Conservation (phyloP, 2,329 filamentous ascomycete genomes). For the Fusarium bulbicola region DNA sequence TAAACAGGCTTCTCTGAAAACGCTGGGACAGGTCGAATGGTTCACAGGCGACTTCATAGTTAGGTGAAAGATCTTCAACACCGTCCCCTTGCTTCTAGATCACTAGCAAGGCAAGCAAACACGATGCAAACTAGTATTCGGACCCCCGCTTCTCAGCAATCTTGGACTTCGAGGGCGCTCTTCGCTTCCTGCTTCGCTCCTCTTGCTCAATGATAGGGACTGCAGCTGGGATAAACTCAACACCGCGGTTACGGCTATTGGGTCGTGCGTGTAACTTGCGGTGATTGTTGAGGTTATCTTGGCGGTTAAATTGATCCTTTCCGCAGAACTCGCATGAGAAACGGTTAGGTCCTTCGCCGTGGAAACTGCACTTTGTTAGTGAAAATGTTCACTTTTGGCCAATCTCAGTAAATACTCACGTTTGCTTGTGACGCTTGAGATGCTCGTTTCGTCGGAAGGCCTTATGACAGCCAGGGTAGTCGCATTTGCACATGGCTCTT, state of each 20-base stretch:
- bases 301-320: conserved; percentile 53
- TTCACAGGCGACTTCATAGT: no score
- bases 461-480: conserved; percentile 57
- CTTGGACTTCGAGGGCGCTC: conserved; percentile 51
- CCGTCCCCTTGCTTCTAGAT: no score
- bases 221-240: conserved; percentile 52
- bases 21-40: no score
- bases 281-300: conserved; percentile 55
- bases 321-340: conserved; percentile 55
- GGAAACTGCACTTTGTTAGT: conserved; percentile 40
- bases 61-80: no score
- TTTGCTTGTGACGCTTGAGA: conserved; percentile 63
- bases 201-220: conserved; percentile 52
- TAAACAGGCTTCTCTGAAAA: no score
- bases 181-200: conserved; percentile 52
- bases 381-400: background rate
- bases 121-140: conserved; percentile 36
- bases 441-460: conserved; percentile 64
- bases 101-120: no score
- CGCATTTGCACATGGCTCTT: conserved; percentile 55
- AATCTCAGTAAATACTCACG: conserved; percentile 51
- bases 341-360: conserved; percentile 51
- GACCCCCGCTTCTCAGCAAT: conserved; percentile 44
- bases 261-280: conserved; percentile 53
- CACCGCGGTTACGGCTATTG: conserved; percentile 51